Evolutionary conservation across 2,329 filamentous ascomycete genomes (phyloP), one percentile per base, ranked within the genome.

Genomic region (Huntiella omanensis): DNA sequence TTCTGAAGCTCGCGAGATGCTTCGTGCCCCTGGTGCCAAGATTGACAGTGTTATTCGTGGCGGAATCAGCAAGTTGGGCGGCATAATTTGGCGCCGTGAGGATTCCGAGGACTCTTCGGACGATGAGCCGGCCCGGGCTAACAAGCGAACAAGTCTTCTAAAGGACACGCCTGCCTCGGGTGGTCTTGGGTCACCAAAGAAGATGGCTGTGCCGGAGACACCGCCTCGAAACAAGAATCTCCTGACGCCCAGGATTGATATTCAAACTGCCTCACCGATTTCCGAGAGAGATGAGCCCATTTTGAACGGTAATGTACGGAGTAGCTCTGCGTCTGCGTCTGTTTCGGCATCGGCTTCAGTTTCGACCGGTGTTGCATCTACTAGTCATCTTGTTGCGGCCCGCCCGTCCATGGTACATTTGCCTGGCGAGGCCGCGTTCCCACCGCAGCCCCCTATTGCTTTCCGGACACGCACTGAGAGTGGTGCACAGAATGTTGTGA

Each of bases 41-140:
- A 76, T 88, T 51, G 82, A 84, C 50, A 81, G 75, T 28, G 70
- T 84, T 28, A 72, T 92, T 39, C 69, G 71, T 19, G 72, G 66
- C 5, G 62, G 72, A 17, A 69, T 75, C 4, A 72, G 69, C 19
- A 73, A 68, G 53, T 58, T 76, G 11, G 67, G 70, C 28, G 72
- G 75, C 43, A 62, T 76, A 45, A 53, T 76, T 16, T 75, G 73
- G 70, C 69, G 66, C 52, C 73, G 66, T 50, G 71, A 75, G 7
- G 58, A 52, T 4, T 50, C 54, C 3, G 65, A 69, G 16, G 69
- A 70, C 15, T 71, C 69, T 0, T 71, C 72, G 2, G 56, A 50
- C 2, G 69, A 71, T 35, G 55, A 55, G 4, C 42, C 12, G 16
- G 15, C 3, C 16, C 43, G 19, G 12, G 5, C 1, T 33, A n/a